Conservation (phyloP, 2,329 filamentous ascomycete genomes). For the Sarocladiaceae sp. region DNA sequence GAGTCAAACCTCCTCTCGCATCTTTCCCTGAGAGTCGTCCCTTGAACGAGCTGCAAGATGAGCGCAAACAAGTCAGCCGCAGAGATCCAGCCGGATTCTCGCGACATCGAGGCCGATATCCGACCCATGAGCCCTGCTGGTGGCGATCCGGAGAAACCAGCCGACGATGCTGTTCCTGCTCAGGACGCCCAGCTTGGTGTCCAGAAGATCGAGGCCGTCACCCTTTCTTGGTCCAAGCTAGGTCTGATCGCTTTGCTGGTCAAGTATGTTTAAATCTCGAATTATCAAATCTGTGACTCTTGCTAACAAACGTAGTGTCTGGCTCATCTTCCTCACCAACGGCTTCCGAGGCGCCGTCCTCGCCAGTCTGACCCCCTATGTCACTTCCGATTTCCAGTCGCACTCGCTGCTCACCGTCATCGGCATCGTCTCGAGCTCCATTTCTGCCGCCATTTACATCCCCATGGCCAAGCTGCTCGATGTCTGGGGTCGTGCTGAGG, state of each 20-base stretch:
- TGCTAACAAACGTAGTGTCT: conserved; percentile 30
- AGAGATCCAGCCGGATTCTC: neutral
- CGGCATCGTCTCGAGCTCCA: conserved; percentile 47
- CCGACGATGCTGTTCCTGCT: conserved; percentile 13
- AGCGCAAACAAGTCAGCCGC: neutral
- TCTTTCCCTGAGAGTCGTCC: no score
- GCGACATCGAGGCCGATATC: neutral
- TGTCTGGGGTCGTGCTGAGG: conserved; percentile 59
- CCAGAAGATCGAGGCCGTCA: conserved; percentile 36
- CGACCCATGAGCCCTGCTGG: conserved; percentile 11
- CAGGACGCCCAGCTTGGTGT: conserved; percentile 31
- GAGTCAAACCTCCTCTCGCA: no score
- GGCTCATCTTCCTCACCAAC: conserved; percentile 46
- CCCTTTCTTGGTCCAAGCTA: conserved; percentile 34
- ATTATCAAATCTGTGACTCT: neutral
- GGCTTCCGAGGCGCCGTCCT: conserved; percentile 41
- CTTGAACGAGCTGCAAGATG: no score
- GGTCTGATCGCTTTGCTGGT: conserved; percentile 27
- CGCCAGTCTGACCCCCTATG: conserved; percentile 37
- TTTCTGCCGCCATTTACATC: conserved; percentile 56
- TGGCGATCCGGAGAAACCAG: conserved; percentile 10
- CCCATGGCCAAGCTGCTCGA: conserved; percentile 60
- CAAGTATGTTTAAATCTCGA: conserved; percentile 20
- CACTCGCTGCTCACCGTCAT: conserved; percentile 53
- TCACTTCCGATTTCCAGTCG: conserved; percentile 44